Evolutionary conservation across 495 filamentous ascomycete species (phyloP).

Genomic region (Podospora appendiculata): DNA sequence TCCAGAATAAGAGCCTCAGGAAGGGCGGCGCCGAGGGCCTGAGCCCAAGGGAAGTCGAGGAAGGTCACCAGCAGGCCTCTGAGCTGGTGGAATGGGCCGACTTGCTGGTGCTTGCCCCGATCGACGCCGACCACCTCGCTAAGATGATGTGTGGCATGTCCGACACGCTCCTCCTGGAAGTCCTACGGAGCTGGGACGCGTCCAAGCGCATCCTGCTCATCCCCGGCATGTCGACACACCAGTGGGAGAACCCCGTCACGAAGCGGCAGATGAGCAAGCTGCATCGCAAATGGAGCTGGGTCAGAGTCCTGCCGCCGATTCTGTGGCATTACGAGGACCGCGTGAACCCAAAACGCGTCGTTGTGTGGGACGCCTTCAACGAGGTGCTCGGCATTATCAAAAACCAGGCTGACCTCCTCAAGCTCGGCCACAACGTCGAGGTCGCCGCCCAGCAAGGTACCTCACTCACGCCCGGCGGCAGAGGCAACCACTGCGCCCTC

Average conservation of each 20-base stretch:
- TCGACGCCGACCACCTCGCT: slow-evolving; percentile 71
- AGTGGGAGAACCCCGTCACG: slow-evolving; percentile 84
- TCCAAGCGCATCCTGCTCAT: slow-evolving; percentile 75
- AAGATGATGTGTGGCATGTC: slow-evolving; percentile 77
- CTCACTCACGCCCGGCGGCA: slow-evolving; percentile 15
- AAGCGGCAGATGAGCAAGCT: slow-evolving; percentile 76
- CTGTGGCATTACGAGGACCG: slow-evolving; percentile 61
- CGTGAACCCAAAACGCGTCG: slow-evolving; percentile 37
- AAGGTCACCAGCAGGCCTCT: slow-evolving; percentile 46
- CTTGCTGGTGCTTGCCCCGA: slow-evolving; percentile 72
- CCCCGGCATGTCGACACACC: slow-evolving; percentile 71
- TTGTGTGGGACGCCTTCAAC: slow-evolving; percentile 61
- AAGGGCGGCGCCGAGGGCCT: slow-evolving; percentile 15
- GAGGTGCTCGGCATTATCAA: slow-evolving; percentile 58
- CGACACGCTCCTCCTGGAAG: slow-evolving; percentile 63
- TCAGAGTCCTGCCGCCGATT: slow-evolving; percentile 60
- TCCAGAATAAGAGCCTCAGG: slow-evolving; percentile 35
- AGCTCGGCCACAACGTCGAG: slow-evolving; percentile 52
- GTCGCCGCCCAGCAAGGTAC: slow-evolving; percentile 33
- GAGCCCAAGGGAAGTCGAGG: slow-evolving; percentile 34
- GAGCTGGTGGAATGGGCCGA: slow-evolving; percentile 84
- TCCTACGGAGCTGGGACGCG: slow-evolving; percentile 75
- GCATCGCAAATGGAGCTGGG: slow-evolving; percentile 73
- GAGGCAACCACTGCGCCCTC: slow-evolving; percentile 31
- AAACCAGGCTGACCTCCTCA: slow-evolving; percentile 56